phyloP scores from a whole-genome alignment of 2,329 filamentous ascomycete genomes.

The Cyanodermella asteris region DNA sequence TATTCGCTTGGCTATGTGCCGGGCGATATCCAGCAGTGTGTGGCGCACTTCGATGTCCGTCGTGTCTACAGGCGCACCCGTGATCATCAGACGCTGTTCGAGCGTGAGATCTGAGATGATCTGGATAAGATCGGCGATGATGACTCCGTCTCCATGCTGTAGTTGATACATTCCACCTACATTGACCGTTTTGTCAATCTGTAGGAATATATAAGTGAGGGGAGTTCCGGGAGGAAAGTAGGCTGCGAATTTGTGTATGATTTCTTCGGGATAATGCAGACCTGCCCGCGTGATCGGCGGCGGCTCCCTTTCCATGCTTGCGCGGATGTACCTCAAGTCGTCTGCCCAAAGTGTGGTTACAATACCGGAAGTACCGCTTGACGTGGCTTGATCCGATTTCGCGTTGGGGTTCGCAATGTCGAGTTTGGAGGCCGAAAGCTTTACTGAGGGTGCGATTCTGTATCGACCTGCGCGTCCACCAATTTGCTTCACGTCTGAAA shows the following conservation, averaged over 20 bases:
- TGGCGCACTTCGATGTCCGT: conserved; percentile 11
- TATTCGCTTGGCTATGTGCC: too few relatives aligned
- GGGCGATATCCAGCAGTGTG: conserved; percentile 22
- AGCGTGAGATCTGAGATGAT: conserved; percentile 43
- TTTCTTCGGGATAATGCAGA: conserved; percentile 46
- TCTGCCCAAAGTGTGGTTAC: conserved; percentile 57
- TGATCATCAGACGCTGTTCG: conserved; percentile 53
- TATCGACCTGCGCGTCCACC: conserved; percentile 79
- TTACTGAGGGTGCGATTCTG: conserved; percentile 42
- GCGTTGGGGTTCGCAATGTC: conserved; percentile 9
- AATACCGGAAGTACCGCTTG: conserved; percentile 40
- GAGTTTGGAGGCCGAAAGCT: conserved; percentile 3
- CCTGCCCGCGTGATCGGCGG: conserved; percentile 48
- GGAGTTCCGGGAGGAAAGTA: conserved; percentile 68
- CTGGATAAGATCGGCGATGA: conserved; percentile 55
- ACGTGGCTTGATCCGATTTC: conserved; percentile 2
- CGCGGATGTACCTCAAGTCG: conserved; percentile 42
- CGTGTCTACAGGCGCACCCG: conserved; percentile 40
- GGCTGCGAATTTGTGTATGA: conserved; percentile 53
- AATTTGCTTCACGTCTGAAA: conserved; percentile 83
- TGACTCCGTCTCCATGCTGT: conserved; percentile 42
- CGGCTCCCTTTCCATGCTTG: conserved; percentile 41
- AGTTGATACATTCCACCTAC: too few relatives aligned
- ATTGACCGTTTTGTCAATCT: conserved; percentile 34
- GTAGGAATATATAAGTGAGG: conserved; percentile 60